These are phyloP conservation scores for Oryza nivara DNA, from an alignment of 176 grass and related monocot genomes.

Conservation along the genomic window DNA sequence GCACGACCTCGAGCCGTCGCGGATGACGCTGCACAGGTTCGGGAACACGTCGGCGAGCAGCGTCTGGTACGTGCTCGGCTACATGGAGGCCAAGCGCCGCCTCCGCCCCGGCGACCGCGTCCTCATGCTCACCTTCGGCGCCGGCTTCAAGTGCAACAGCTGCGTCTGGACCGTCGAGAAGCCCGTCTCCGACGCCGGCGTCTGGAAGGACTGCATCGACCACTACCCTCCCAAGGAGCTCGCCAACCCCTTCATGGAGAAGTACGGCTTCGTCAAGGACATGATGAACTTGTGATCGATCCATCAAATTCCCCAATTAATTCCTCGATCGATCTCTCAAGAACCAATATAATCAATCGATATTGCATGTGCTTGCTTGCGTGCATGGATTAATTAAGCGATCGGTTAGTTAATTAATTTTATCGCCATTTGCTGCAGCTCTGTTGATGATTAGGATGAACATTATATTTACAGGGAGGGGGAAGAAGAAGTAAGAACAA, in stretches of 20 bases:
- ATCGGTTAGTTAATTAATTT: background rate
- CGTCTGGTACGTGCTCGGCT: slow-evolving; percentile 81
- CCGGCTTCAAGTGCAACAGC: slow-evolving; percentile 98
- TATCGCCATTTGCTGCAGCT: background rate
- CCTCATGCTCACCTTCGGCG: slow-evolving; percentile 94
- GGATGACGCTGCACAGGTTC: slow-evolving; percentile 93
- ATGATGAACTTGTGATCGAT: slow-evolving; percentile 41
- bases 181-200: slow-evolving; percentile 50
- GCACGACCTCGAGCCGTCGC: slow-evolving; percentile 74
- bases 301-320: no score
- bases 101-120: slow-evolving; percentile 62
- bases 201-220: slow-evolving; percentile 73
- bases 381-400: background rate
- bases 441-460: background rate
- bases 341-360: background rate
- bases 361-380: background rate
- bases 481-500: background rate
- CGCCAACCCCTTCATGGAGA: slow-evolving; percentile 73
- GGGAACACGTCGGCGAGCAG: slow-evolving; percentile 97
- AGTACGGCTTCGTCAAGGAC: slow-evolving; percentile 89
- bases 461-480: background rate
- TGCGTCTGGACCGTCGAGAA: slow-evolving; percentile 76
- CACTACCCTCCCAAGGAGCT: slow-evolving; percentile 68
- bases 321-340: background rate
- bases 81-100: slow-evolving; percentile 86